phyloP scores from a whole-genome alignment of 2,329 filamentous ascomycete genomes.

The Thelonectria discophora region DNA sequence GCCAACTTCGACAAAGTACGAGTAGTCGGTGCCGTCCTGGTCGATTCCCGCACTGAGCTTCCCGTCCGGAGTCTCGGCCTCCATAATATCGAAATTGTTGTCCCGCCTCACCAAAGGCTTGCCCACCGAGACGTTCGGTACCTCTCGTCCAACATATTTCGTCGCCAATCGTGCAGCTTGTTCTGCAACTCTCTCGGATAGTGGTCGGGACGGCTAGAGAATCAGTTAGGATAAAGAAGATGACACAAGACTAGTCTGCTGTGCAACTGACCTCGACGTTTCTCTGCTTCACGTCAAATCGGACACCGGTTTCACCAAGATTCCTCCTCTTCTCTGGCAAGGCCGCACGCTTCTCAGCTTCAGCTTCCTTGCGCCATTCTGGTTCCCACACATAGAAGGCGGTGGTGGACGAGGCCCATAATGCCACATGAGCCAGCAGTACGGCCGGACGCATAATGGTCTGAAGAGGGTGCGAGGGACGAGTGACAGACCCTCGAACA shows the following conservation, averaged over 20 bases:
- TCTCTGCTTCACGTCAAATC: conserved; percentile 54
- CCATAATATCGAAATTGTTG: conserved; percentile 58
- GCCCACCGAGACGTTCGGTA: conserved; percentile 20
- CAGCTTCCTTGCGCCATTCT: conserved; percentile 44
- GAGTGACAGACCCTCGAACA: conserved; percentile 11
- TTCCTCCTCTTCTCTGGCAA: conserved; percentile 38
- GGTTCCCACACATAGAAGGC: conserved; percentile 61
- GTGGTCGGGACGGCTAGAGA: conserved; percentile 45
- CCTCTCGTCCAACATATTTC: conserved; percentile 48
- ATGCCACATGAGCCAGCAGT: conserved; percentile 56
- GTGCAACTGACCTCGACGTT: conserved; percentile 44
- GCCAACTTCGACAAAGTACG: conserved; percentile 68
- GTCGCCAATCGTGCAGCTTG: conserved; percentile 50
- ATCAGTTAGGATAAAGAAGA: conserved; percentile 26
- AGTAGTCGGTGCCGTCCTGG: conserved; percentile 72
- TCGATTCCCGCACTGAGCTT: conserved; percentile 63
- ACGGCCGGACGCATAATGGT: conserved; percentile 53
- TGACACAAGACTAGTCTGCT: conserved; percentile 9
- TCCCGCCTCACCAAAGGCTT: conserved; percentile 47
- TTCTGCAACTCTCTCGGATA: conserved; percentile 49
- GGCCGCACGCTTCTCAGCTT: conserved; percentile 36
- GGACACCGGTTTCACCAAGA: conserved; percentile 34
- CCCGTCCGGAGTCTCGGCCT: conserved; percentile 55
- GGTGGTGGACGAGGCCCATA: conserved; percentile 56
- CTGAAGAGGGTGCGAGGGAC: conserved; percentile 15